phyloP scores from a whole-genome alignment of 495 filamentous ascomycete species.

The Corynascus novoguineensis region DNA sequence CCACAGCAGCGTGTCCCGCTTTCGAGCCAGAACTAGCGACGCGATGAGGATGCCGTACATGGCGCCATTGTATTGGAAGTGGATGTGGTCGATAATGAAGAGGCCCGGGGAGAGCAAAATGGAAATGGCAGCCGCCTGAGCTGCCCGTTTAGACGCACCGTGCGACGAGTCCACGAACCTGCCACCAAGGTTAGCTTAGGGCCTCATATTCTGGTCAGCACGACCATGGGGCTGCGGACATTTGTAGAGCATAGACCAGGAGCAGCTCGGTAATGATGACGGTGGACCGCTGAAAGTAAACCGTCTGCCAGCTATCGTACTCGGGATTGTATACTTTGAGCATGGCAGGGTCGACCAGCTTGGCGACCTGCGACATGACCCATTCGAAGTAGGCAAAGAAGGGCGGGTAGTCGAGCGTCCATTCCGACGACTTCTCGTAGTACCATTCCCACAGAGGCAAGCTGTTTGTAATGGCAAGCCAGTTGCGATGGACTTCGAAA shows the following conservation, averaged over 20 bases:
- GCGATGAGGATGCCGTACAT: constrained; percentile 85
- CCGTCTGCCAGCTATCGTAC: constrained; percentile 84
- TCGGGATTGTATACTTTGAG: constrained; percentile 71
- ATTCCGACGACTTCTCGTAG: constrained; percentile 94
- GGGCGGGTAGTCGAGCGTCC: constrained; percentile 97
- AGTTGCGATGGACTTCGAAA: constrained; percentile 97
- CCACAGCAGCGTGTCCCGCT: constrained; percentile 65
- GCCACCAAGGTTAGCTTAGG: constrained; percentile 15
- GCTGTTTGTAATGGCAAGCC: constrained; percentile 90
- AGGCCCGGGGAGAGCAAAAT: constrained; percentile 88
- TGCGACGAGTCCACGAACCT: constrained; percentile 70
- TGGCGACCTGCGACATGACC: constrained; percentile 76
- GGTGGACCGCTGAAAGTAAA: constrained; percentile 85
- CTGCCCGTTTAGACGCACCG: constrained; percentile 60
- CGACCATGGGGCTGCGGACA: constrained; percentile 41
- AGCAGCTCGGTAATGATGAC: constrained; percentile 85
- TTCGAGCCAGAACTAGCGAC: constrained; percentile 75
- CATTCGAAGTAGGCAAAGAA: constrained; percentile 98
- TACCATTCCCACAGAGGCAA: constrained; percentile 89
- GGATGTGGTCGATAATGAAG: constrained; percentile 96
- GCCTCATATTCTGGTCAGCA: neutral
- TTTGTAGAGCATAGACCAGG: constrained; percentile 74
- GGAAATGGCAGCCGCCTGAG: constrained; percentile 81
- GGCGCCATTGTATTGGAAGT: constrained; percentile 98
- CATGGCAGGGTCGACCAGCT: constrained; percentile 73